phyloP scores from a whole-genome alignment of 768 basidiomycete species.

The Boletus edulis region DNA sequence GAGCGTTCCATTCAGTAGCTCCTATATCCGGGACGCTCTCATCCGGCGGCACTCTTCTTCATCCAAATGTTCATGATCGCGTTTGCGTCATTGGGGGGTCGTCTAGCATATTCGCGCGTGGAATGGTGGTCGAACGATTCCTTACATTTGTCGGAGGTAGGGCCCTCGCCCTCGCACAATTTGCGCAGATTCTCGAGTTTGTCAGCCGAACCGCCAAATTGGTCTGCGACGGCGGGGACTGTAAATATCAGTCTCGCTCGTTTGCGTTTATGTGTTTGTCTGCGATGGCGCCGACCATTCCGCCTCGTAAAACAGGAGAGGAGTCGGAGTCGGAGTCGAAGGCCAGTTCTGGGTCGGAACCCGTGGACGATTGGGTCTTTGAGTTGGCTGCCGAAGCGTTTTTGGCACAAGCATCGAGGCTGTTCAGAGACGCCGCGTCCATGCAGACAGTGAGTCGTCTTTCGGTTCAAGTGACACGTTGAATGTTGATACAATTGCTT shows the following conservation, averaged over 20 bases:
- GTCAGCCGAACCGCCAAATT: conserved; percentile 1
- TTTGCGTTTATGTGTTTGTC: conserved; percentile 12
- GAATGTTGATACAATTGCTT: not conserved
- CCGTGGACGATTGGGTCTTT: conserved; percentile 8
- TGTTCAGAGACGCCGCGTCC: not conserved
- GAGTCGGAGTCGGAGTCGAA: no score
- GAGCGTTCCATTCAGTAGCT: conserved; percentile 2
- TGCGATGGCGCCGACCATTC: conserved; percentile 4
- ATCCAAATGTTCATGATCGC: conserved; percentile 14
- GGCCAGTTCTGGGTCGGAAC: not conserved
- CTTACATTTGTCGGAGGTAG: not conserved
- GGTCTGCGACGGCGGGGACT: conserved; percentile 9
- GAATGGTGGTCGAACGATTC: conserved; percentile 9
- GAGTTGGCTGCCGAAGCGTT: conserved; percentile 12
- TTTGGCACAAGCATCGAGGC: not conserved
- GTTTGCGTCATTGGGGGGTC: not conserved
- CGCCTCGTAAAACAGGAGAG: not conserved
- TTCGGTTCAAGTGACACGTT: not conserved
- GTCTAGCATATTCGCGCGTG: not conserved
- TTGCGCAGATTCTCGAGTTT: conserved; percentile 6
- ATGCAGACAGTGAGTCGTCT: conserved; percentile 2
- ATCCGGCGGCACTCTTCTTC: not conserved
- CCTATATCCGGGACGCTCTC: not conserved
- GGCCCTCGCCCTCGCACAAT: not conserved
- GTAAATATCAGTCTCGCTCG: conserved; percentile 10